A percentile compares a stretch with the other conserved stretches of the same genome.
phyloP scores from a whole-genome alignment of 225 moss, liverwort and hornwort species.

The Physcomitrellopsis africana region DNA sequence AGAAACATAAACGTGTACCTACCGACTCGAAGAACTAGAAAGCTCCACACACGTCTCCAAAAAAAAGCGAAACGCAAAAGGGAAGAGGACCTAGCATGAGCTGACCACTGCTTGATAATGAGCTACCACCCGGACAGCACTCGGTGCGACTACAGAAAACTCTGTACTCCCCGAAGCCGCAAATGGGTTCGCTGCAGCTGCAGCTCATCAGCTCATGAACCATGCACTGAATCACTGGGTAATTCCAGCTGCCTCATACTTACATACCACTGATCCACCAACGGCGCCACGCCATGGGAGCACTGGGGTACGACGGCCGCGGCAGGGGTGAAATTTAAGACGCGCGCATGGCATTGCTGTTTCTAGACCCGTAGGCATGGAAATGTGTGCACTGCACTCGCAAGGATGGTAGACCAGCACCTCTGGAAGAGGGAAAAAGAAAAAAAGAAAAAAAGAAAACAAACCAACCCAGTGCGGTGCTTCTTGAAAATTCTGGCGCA shows the following conservation, averaged over 20 bases:
- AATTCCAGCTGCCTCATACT: constrained; percentile 18
- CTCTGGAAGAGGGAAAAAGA: too few relatives aligned
- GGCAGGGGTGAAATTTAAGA: background rate
- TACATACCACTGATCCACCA: constrained; percentile 42
- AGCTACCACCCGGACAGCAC: too few relatives aligned
- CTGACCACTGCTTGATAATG: too few relatives aligned
- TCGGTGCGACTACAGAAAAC: background rate
- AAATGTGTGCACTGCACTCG: too few relatives aligned
- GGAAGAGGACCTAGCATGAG: too few relatives aligned
- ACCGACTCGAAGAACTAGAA: too few relatives aligned
- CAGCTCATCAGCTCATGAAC: constrained; percentile 8
- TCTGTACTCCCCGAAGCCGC: background rate
- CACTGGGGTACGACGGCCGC: constrained; percentile 3
- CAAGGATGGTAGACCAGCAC: too few relatives aligned
- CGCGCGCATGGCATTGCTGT: background rate
- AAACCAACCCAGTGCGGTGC: too few relatives aligned
- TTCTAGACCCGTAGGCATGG: background rate
- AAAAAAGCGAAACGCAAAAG: too few relatives aligned
- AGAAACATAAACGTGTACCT: background rate
- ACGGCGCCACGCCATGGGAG: constrained; percentile 39
- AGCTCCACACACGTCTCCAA: background rate
- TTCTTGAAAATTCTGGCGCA: too few relatives aligned
- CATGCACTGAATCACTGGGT: background rate
- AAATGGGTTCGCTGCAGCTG: background rate
- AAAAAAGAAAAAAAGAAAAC: too few relatives aligned